Evolutionary conservation across 1,139 yeast species (phyloP), one percentile per base, ranked within the genome.

Genomic region (Diutina rugosa): DNA sequence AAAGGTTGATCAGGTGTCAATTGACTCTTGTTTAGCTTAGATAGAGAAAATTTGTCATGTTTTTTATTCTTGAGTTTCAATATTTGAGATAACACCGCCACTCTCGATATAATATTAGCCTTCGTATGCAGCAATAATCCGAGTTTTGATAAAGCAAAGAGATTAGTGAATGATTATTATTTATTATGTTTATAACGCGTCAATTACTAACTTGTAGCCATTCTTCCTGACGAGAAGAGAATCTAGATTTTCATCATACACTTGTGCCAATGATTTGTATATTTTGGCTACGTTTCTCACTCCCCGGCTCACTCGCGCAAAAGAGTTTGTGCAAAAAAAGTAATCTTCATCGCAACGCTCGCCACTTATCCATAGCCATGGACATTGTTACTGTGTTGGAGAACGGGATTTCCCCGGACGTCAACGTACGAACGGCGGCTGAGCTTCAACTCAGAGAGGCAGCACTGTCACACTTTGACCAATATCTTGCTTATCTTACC

Each of bases 331-430:
- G 41, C 41, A 35, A 35, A 35, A 35, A 35, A 35, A 35, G 41
- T 35, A 35, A 35, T 35, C 41, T 35, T 35, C 41, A 35, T 35
- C 41, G 41, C 41, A 35, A 35, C 41, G 41, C 41, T 35, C 41
- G 41, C 41, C 41, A 35, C 41, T 35, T 35, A 35, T 35, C 41
- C 41, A 35, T 35, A 35, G n/a, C 35, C 53, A 84, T 84, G 85
- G 90, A 88, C 71, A 83, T 89, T 67, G 83, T 85, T 62, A 79
- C 80, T 64, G 76, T 87, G 59, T 80, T 90, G 66, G 95, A 88
- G 69, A 85, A 85, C 66, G 95, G 96, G 59, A 80, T 87, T 67
- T 72, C 85, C 63, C 79, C 77, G 64, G 85, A 89, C 70, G 84
- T 87, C 56, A 72, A 76, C 60, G 81, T 81, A 63, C 84, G 98